These are phyloP conservation scores for Penicillium sp. DNA, from an alignment of 2,329 filamentous ascomycete species.

Conservation along the genomic window DNA sequence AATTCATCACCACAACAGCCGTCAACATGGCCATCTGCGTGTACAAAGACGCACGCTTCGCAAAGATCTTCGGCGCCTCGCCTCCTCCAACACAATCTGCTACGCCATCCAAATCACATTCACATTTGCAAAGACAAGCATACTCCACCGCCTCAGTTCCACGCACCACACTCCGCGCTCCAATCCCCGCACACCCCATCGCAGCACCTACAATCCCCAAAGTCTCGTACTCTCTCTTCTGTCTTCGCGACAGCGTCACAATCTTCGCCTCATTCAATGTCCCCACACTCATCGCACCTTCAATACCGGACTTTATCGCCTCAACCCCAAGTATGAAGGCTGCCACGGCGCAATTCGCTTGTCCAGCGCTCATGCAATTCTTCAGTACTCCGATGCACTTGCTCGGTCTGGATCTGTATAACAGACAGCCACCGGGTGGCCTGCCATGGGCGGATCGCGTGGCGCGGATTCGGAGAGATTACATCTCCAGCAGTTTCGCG, in stretches of 20 bases:
- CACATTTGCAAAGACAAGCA: neutral
- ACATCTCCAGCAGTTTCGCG: conserved; percentile 71
- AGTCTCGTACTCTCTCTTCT: conserved; percentile 76
- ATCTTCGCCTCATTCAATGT: conserved; percentile 93
- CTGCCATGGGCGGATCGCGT: conserved; percentile 63
- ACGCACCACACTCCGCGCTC: conserved; percentile 11
- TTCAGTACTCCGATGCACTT: conserved; percentile 82
- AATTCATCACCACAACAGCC: conserved; percentile 78
- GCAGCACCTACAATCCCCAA: conserved; percentile 59
- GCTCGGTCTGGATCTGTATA: conserved; percentile 83
- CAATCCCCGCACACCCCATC: conserved; percentile 21
- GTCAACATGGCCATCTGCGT: conserved; percentile 84
- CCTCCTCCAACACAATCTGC: conserved; percentile 19
- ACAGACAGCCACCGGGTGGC: conserved; percentile 56
- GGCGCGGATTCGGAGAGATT: conserved; percentile 70
- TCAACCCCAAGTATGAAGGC: conserved; percentile 52
- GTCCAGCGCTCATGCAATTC: conserved; percentile 77
- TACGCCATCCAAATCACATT: conserved; percentile 31
- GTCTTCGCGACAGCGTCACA: conserved; percentile 79
- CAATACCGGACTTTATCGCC: conserved; percentile 59
- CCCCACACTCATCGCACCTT: conserved; percentile 74
- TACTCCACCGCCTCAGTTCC: conserved; percentile 4
- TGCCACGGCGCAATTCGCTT: conserved; percentile 74
- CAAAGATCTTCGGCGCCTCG: conserved; percentile 73
- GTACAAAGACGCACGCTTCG: conserved; percentile 87